Evolutionary conservation across 2,329 filamentous ascomycete species (phyloP).

Genomic region (Fusarium napiforme): DNA sequence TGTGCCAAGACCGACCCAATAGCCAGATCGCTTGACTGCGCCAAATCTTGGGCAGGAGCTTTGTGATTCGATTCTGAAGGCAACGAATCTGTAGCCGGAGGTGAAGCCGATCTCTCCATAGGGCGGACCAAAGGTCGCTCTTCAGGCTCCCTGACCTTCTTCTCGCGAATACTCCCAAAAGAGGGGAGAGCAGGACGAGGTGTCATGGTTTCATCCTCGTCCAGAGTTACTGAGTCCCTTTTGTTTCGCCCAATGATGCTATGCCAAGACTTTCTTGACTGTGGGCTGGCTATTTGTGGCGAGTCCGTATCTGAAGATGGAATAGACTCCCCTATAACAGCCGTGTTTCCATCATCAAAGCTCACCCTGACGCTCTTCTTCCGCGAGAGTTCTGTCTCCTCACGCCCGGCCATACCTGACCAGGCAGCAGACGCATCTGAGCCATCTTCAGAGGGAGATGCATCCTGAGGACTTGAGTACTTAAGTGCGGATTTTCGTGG

Average conservation of each 20-base stretch:
- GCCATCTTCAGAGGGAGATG: slow-evolving; percentile 62
- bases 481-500: slow-evolving; percentile 84
- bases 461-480: slow-evolving; percentile 63
- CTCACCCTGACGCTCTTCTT: slow-evolving; percentile 80
- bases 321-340: slow-evolving; percentile 63
- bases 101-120: slow-evolving; percentile 50
- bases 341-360: slow-evolving; percentile 75
- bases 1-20: slow-evolving; percentile 66
- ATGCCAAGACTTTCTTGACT: slow-evolving; percentile 63
- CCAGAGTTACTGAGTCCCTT: slow-evolving; percentile 58
- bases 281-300: slow-evolving; percentile 48
- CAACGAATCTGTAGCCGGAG: slow-evolving; percentile 17
- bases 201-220: slow-evolving; percentile 77
- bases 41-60: slow-evolving; percentile 45
- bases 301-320: slow-evolving; percentile 53
- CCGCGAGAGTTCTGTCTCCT: slow-evolving; percentile 55
- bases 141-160: slow-evolving; percentile 62
- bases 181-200: slow-evolving; percentile 78
- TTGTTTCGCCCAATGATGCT: slow-evolving; percentile 58
- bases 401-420: slow-evolving; percentile 42
- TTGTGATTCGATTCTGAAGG: slow-evolving; percentile 45
- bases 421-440: slow-evolving; percentile 56
- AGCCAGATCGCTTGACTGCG: slow-evolving; percentile 68
- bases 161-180: slow-evolving; percentile 78
- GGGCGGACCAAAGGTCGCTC: slow-evolving; percentile 70